Percentiles rank a stretch among this genome's conserved stretches.
These are phyloP conservation scores for Russula sp. DNA, from an alignment of 768 basidiomycete genomes.

Conservation along the genomic window DNA sequence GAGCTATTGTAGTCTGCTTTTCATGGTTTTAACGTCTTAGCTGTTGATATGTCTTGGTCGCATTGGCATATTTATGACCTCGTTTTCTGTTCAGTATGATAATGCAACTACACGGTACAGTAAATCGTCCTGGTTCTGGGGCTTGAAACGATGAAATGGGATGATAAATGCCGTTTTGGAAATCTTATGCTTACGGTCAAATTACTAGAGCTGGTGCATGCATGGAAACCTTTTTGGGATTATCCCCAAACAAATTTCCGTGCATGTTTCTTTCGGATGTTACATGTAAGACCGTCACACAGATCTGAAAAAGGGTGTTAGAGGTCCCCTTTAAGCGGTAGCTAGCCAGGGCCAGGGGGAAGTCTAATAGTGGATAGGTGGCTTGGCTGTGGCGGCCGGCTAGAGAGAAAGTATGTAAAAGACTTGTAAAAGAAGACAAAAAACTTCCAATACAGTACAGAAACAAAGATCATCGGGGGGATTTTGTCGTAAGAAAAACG, in stretches of 20 bases:
- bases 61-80: background rate
- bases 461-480: background rate
- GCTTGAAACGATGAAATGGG: background rate
- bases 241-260: too few species aligned
- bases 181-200: background rate
- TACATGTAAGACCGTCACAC: too few species aligned
- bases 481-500: background rate
- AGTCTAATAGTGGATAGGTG: background rate
- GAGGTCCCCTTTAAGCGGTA: slow-evolving; percentile 19
- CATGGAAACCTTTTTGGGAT: background rate
- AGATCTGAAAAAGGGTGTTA: slow-evolving; percentile 14
- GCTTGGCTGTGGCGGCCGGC: slow-evolving; percentile 7
- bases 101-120: background rate
- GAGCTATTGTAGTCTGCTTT: background rate
- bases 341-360: background rate
- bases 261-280: too few species aligned
- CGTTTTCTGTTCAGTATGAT: slow-evolving; percentile 1
- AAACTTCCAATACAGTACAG: background rate
- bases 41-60: background rate
- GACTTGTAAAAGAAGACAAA: background rate
- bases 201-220: background rate
- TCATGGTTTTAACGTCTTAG: background rate
- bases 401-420: background rate
- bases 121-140: background rate
- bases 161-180: background rate